These are phyloP conservation scores for Schizochytrium sp. DNA, from an alignment of 108 stramenopile species.

Conservation along the genomic window DNA sequence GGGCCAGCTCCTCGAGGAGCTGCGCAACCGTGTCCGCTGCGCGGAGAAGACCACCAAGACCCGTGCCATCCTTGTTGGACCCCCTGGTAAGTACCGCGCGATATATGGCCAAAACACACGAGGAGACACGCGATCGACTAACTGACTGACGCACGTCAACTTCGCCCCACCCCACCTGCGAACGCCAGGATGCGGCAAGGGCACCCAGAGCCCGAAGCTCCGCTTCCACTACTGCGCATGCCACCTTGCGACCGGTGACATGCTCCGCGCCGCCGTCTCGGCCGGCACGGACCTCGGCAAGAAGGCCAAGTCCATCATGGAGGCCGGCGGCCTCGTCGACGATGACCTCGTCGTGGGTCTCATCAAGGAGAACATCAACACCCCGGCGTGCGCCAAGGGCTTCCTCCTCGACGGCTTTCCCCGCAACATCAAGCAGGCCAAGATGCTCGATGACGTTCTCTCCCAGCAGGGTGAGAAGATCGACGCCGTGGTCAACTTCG, in stretches of 20 bases:
- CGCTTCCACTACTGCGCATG: constrained; percentile 22
- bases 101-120: too few species aligned
- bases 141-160: too few species aligned
- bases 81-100: not conserved
- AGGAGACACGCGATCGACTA: too few species aligned
- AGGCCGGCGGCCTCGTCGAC: constrained; percentile 83
- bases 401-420: constrained; percentile 98
- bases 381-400: constrained; percentile 80
- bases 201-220: constrained; percentile 22
- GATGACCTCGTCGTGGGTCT: constrained; percentile 94
- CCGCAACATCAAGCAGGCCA: constrained; percentile 86
- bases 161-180: too few species aligned
- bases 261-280: constrained; percentile 96
- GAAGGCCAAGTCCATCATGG: constrained; percentile 92
- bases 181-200: constrained; percentile 20
- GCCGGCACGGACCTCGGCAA: constrained; percentile 85
- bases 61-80: constrained; percentile 16
- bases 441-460: constrained; percentile 84
- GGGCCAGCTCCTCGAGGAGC: constrained; percentile 6
- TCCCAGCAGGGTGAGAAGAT: constrained; percentile 74
- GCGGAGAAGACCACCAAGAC: constrained; percentile 17
- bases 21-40: constrained; percentile 14
- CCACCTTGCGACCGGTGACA: constrained; percentile 77
- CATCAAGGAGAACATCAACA: constrained; percentile 81
- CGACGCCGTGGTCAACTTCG: constrained; percentile 80